These are phyloP conservation scores for Kuraishia floccosa DNA, from an alignment of 805 yeast species.

Conservation along the genomic window DNA sequence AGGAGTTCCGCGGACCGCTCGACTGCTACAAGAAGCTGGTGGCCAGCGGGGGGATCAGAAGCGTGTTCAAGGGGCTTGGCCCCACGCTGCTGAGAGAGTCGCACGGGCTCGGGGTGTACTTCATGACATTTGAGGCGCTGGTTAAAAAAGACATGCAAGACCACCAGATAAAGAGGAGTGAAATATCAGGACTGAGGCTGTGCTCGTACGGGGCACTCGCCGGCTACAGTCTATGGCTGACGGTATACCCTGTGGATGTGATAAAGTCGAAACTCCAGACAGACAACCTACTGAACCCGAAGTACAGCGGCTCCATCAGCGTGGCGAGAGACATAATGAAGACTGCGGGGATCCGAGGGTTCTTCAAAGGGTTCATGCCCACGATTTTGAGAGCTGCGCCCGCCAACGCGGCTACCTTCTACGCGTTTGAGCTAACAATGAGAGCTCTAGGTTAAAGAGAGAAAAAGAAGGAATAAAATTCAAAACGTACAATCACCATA, in stretches of 20 bases:
- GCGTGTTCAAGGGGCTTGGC: constrained; percentile 63
- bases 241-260: constrained; percentile 82
- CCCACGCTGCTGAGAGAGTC: constrained; percentile 83
- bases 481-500: constrained; percentile 6
- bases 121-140: constrained; percentile 83
- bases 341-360: constrained; percentile 62
- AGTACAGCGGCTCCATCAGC: constrained; percentile 43
- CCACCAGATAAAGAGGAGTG: constrained; percentile 40
- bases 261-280: constrained; percentile 82
- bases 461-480: constrained; percentile 3
- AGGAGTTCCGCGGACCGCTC: constrained; percentile 56
- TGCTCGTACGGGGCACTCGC: constrained; percentile 68
- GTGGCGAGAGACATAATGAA: constrained; percentile 44
- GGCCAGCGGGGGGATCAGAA: constrained; percentile 34
- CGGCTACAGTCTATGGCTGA: constrained; percentile 83
- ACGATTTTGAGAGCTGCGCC: constrained; percentile 96
- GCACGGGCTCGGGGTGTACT: constrained; percentile 82
- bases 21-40: constrained; percentile 56
- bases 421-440: constrained; percentile 86
- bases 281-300: constrained; percentile 44
- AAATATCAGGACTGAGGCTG: constrained; percentile 79
- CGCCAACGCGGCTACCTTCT: constrained; percentile 94
- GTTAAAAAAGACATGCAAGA: constrained; percentile 52
- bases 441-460: constrained; percentile 31
- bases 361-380: constrained; percentile 86